Conservation (phyloP, 805 yeast species). For the Cyberlindnera subsufficiens region DNA sequence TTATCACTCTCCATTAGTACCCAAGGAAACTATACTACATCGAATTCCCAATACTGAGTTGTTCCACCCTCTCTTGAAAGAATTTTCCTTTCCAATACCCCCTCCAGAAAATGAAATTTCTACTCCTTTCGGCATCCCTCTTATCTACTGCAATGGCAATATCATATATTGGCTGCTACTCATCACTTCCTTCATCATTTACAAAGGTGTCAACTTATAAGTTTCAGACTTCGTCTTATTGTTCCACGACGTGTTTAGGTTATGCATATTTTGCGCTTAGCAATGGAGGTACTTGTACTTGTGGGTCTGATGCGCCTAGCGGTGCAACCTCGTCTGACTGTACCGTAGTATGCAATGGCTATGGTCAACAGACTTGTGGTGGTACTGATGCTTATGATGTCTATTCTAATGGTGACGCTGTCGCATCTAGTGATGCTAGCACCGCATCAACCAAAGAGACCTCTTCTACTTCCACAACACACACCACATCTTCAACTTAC, state of each 20-base stretch:
- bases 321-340: constrained; percentile 31
- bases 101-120: not conserved
- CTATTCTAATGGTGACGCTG: constrained; percentile 29
- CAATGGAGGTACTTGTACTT: constrained; percentile 48
- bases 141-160: constrained; percentile 1
- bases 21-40: too few relatives aligned
- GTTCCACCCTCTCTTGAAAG: too few relatives aligned
- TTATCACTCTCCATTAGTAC: too few relatives aligned
- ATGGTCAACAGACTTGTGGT: constrained; percentile 55
- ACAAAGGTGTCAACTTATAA: constrained; percentile 30
- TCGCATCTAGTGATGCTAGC: constrained; percentile 1
- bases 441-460: constrained; percentile 12
- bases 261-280: constrained; percentile 39
- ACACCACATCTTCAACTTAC: constrained; percentile 12
- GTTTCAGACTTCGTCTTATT: constrained; percentile 47
- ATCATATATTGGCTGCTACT: constrained; percentile 15
- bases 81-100: not conserved
- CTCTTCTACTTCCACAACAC: constrained; percentile 5
- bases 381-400: constrained; percentile 45
- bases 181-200: constrained; percentile 17
- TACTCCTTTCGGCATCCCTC: not conserved
- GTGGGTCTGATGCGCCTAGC: constrained; percentile 44
- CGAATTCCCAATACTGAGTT: too few relatives aligned
- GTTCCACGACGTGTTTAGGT: constrained; percentile 38
- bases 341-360: constrained; percentile 49